Conservation (phyloP, 2,329 filamentous ascomycete genomes). For the Penicillium sp. region DNA sequence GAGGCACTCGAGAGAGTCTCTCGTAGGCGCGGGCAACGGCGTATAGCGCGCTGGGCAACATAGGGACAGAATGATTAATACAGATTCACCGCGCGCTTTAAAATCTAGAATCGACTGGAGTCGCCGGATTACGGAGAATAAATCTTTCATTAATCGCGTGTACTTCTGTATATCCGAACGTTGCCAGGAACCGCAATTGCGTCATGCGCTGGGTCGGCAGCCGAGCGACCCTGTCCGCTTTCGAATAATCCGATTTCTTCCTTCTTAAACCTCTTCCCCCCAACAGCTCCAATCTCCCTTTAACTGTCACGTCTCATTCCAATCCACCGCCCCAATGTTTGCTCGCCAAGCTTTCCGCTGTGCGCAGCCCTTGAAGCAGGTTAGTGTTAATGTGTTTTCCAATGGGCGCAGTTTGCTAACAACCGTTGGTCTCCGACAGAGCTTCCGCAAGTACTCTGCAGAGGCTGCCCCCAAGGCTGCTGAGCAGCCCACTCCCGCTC, state of each 20-base stretch:
- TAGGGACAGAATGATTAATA: too few species aligned
- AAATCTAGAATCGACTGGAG: too few species aligned
- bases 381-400: constrained; percentile 40
- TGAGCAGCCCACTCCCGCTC: constrained; percentile 9
- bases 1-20: too few species aligned
- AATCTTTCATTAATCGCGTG: too few species aligned
- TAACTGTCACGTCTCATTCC: constrained; percentile 7
- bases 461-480: constrained; percentile 32
- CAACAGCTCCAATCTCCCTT: constrained; percentile 11
- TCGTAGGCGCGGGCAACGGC: too few species aligned
- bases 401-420: not conserved
- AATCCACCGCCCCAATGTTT: constrained; percentile 57
- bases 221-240: constrained; percentile 21
- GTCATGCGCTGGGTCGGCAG: constrained; percentile 28
- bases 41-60: too few species aligned
- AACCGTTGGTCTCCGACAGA: constrained; percentile 46
- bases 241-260: constrained; percentile 25
- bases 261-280: constrained; percentile 8
- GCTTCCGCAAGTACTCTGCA: constrained; percentile 71
- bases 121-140: too few species aligned
- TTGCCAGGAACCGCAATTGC: constrained; percentile 28
- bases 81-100: too few species aligned
- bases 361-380: constrained; percentile 64
- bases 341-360: constrained; percentile 63
- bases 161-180: too few species aligned